These are phyloP conservation scores for Noccaea caerulescens DNA, from an alignment of 345 rosid species.

Conservation along the genomic window DNA sequence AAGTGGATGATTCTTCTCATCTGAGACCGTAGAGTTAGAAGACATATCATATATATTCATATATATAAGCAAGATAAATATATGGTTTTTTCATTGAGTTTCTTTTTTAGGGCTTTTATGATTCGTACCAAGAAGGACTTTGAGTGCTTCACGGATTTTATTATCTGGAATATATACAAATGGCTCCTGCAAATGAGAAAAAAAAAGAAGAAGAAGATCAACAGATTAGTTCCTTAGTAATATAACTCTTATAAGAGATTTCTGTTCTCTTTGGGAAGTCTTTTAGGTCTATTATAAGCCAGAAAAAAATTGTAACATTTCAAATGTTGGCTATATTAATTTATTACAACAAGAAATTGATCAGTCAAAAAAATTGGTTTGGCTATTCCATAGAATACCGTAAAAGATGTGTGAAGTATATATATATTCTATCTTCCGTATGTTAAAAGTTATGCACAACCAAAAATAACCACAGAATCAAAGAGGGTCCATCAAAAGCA, in stretches of 20 bases:
- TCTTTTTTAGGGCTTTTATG: constrained; percentile 21
- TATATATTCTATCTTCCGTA: constrained; percentile 17
- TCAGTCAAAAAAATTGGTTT: background rate
- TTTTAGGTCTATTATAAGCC: background rate
- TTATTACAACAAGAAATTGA: background rate
- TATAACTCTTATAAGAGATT: background rate
- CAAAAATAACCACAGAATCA: constrained; percentile 24
- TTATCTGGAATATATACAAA: constrained; percentile 80
- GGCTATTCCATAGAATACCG: constrained; percentile 10
- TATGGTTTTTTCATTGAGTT: background rate
- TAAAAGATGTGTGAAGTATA: constrained; percentile 9
- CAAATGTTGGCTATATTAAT: background rate
- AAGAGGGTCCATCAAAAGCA: constrained; percentile 32
- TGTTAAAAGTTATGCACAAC: background rate
- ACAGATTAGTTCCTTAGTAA: constrained; percentile 14
- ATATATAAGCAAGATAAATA: background rate
- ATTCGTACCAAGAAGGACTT: constrained; percentile 77
- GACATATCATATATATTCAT: background rate
- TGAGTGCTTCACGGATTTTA: constrained; percentile 84
- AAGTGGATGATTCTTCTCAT: constrained; percentile 88
- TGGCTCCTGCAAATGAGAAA: constrained; percentile 62
- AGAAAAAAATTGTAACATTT: constrained; percentile 3
- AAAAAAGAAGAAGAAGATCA: background rate
- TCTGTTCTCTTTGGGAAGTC: no score
- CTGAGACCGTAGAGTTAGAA: constrained; percentile 43